phyloP scores from a whole-genome alignment of 1,139 yeast genomes.

The Magnusiomyces ingens region DNA sequence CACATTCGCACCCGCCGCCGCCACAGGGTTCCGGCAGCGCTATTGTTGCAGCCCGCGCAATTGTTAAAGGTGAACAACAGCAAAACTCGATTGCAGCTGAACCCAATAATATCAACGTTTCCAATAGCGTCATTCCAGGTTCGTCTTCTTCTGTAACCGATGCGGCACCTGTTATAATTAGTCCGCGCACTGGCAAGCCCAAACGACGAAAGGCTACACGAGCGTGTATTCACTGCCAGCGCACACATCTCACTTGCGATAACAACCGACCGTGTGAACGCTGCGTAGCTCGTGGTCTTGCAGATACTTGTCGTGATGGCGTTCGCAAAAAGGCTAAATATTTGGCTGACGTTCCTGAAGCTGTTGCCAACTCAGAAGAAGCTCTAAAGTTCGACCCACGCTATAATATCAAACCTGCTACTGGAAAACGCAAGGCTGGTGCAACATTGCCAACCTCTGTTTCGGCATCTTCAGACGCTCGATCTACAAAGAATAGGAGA shows the following conservation, averaged over 20 bases:
- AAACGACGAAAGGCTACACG: constrained; percentile 58
- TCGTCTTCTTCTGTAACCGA: too few species aligned
- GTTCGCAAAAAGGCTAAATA: constrained; percentile 82
- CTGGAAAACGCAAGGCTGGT: too few species aligned
- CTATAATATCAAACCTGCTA: constrained; percentile 10
- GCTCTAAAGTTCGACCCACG: constrained; percentile 22
- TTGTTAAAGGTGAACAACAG: background rate
- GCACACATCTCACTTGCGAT: constrained; percentile 87
- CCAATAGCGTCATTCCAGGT: too few species aligned
- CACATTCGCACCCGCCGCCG: too few species aligned
- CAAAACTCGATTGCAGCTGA: background rate
- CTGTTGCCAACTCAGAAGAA: constrained; percentile 15
- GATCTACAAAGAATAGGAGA: too few species aligned
- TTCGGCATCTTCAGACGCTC: too few species aligned
- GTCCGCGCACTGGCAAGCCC: constrained; percentile 22
- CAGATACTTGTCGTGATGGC: constrained; percentile 72
- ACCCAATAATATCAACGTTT: background rate
- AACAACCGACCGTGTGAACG: constrained; percentile 70
- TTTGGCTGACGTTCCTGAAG: constrained; percentile 32
- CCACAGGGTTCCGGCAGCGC: background rate
- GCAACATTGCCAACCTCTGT: too few species aligned
- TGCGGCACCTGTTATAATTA: background rate
- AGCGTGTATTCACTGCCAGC: constrained; percentile 89
- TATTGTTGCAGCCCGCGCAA: background rate
- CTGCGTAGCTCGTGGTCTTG: constrained; percentile 67